Evolutionary conservation across 129 eudicot genomes (phyloP), one percentile per base, ranked within the genome.

Genomic region (Tagetes patula): DNA sequence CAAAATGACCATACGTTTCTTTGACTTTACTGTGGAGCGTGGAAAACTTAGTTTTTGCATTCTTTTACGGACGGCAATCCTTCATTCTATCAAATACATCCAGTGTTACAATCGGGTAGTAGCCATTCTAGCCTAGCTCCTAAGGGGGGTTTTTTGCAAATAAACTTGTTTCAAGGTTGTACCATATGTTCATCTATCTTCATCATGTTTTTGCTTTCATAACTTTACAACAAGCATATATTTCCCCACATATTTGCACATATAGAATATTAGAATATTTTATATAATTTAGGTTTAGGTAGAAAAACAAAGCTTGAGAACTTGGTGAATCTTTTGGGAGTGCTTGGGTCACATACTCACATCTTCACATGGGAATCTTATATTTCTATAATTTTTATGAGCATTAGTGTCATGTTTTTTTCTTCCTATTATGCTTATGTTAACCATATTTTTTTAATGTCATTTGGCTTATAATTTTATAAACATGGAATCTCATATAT

Each of bases 401-500:
- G 14, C 40, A 58, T n/a, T 9, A 32, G 65, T 58, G 8, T 53
- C 50, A 7, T 10, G 11, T 46, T 46, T 46, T 46, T 12, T 10
- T 10, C 10, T 46, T 46, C 50, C n/a, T 46, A 10, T 46, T 46
- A 46, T 46, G 50, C 67, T 14, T 55, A 38, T 32, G 54, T 47
- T 40, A 41, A 49, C 11, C 49, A 20, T 14, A 49, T 69, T 37
- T 30, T 37, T 66, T 37, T 32, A 55, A 33, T 78, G 47, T 70
- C 50, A 55, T 36, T 37, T 40, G 77, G 38, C 64, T 54, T 9
- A 5, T 42, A 5, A 9, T 42, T 6, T 42, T 73, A 42, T 54
- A 68, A 65, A 46, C 54, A 43, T 45, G 42, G 55, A 36, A 31
- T 79, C 46, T 56, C 40, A 5, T 65, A 58, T 46, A 79, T 79